phyloP scores from a whole-genome alignment of 768 basidiomycete genomes.

The Gloeophyllum trabeum region DNA sequence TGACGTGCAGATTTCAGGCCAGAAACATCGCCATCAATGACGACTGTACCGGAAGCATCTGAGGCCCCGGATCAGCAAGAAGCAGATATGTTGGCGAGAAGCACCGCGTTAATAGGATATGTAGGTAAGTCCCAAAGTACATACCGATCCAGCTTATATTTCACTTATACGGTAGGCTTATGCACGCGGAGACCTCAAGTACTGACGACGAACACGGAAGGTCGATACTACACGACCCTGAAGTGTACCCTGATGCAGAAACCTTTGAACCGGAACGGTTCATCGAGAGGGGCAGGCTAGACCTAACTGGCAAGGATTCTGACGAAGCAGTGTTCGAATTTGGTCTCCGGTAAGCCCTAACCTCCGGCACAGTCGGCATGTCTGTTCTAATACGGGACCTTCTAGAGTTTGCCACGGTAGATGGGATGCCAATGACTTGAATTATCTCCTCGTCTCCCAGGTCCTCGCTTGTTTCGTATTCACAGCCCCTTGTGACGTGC shows the following conservation, averaged over 20 bases:
- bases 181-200: no score
- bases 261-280: constrained; percentile 3
- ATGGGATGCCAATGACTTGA: neutral
- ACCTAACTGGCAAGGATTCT: neutral
- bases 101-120: constrained; percentile 8
- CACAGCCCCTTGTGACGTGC: neutral
- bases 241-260: neutral
- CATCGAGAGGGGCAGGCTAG: neutral
- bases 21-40: no score
- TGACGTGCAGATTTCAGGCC: neutral
- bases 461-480: neutral
- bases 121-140: no score
- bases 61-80: no score
- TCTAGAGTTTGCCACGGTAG: neutral
- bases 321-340: neutral
- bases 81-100: constrained; percentile 8
- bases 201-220: no score
- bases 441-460: neutral
- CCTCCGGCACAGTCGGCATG: no score
- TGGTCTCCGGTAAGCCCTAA: constrained; percentile 1
- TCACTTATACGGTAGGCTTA: no score
- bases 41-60: no score
- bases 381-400: no score
- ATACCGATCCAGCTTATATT: no score
- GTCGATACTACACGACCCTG: constrained; percentile 2